These are phyloP conservation scores for Aspergillus melleus DNA, from an alignment of 2,329 filamentous ascomycete genomes.

Conservation along the genomic window DNA sequence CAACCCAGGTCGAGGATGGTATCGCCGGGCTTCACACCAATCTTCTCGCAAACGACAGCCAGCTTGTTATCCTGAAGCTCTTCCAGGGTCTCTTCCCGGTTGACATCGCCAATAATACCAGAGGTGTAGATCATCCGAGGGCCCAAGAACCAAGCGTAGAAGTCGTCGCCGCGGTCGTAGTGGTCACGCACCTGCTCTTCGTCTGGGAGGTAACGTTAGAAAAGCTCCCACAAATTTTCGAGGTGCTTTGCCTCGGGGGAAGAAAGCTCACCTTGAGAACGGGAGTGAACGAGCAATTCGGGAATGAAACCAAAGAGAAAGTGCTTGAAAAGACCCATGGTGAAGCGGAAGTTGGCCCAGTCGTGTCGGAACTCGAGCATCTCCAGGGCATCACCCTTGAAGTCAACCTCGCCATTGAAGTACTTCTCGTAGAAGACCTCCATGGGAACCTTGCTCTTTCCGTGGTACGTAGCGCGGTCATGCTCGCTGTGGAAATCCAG, in stretches of 20 bases:
- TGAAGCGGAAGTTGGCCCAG: constrained; percentile 95
- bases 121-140: constrained; percentile 99
- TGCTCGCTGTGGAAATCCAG: constrained; percentile 51
- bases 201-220: constrained; percentile 52
- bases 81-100: constrained; percentile 86
- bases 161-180: constrained; percentile 97
- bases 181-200: constrained; percentile 97
- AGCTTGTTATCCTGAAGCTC: constrained; percentile 98
- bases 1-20: constrained; percentile 91
- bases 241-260: neutral
- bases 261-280: constrained; percentile 67
- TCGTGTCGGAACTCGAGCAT: constrained; percentile 92
- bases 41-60: constrained; percentile 93
- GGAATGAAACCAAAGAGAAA: constrained; percentile 86
- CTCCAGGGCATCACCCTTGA: constrained; percentile 91
- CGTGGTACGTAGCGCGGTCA: constrained; percentile 48
- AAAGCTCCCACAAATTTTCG: neutral
- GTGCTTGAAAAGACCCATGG: constrained; percentile 78
- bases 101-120: constrained; percentile 85
- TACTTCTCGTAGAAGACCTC: constrained; percentile 98
- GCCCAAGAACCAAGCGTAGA: constrained; percentile 97
- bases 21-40: constrained; percentile 78
- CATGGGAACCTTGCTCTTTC: constrained; percentile 52
- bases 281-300: constrained; percentile 88
- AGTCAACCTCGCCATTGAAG: constrained; percentile 90